phyloP scores from a whole-genome alignment of 2,329 filamentous ascomycete species.

The Emydomyces testavorans region DNA sequence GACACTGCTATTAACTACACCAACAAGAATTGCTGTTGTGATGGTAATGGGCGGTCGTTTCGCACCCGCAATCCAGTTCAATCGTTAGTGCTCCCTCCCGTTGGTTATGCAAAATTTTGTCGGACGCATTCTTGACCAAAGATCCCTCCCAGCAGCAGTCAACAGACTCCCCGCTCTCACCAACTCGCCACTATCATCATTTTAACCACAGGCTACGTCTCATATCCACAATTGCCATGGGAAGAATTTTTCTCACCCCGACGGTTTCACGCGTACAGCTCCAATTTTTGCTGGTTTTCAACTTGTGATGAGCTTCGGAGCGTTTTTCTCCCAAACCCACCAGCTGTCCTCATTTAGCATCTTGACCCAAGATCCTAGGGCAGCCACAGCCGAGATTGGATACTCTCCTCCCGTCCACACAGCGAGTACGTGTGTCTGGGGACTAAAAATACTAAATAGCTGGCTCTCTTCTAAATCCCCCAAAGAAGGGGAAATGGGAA shows the following conservation, averaged over 20 bases:
- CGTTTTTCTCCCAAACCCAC: background rate
- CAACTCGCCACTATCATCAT: background rate
- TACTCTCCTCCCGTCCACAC: background rate
- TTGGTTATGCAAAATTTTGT: background rate
- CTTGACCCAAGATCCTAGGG: background rate
- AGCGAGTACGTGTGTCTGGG: background rate
- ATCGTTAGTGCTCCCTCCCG: too few species aligned
- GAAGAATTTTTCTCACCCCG: background rate
- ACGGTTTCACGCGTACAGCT: background rate
- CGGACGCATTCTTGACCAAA: constrained; percentile 1
- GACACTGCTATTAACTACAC: too few species aligned
- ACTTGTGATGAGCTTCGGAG: background rate
- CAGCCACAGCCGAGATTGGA: background rate
- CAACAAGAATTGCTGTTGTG: too few species aligned
- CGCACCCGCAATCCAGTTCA: too few species aligned
- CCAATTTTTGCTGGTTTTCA: background rate
- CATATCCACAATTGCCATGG: background rate
- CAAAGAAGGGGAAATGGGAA: background rate
- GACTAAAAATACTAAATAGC: background rate
- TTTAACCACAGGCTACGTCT: background rate
- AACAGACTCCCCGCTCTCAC: background rate
- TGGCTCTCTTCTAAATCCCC: background rate
- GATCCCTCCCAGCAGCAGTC: background rate
- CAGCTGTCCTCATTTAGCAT: background rate
- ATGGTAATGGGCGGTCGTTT: too few species aligned